These are phyloP conservation scores for Pythium myriotylum DNA, from an alignment of 352 stramenopile species.

Conservation along the genomic window DNA sequence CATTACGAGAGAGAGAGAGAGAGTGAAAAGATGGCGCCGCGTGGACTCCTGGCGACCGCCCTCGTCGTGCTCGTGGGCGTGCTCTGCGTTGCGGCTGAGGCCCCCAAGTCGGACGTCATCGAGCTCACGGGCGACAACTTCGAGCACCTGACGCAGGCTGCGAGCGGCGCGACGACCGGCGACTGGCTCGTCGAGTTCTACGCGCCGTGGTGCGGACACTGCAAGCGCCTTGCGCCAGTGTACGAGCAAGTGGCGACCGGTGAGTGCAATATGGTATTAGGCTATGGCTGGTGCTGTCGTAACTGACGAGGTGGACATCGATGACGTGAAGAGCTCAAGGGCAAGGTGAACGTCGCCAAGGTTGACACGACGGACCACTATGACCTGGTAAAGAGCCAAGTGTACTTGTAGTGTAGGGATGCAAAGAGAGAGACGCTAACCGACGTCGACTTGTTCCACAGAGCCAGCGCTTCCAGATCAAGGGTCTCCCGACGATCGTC, in stretches of 20 bases:
- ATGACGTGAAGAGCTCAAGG: slow-evolving; percentile 64
- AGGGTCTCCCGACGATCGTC: slow-evolving; percentile 76
- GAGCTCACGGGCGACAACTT: slow-evolving; percentile 78
- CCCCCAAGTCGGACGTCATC: slow-evolving; percentile 49
- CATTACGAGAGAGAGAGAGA: neutral
- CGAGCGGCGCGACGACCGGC: slow-evolving; percentile 89
- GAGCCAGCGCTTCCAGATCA: slow-evolving; percentile 85
- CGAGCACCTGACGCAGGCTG: slow-evolving; percentile 89
- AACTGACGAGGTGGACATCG: neutral
- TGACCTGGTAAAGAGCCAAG: slow-evolving; percentile 38
- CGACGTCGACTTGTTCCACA: slow-evolving; percentile 10
- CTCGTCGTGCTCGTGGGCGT: slow-evolving; percentile 9
- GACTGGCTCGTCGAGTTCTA: slow-evolving; percentile 95
- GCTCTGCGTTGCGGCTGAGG: slow-evolving; percentile 1
- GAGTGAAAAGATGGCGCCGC: slow-evolving; percentile 15
- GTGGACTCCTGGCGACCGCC: slow-evolving; percentile 6
- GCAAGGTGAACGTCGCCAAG: slow-evolving; percentile 89
- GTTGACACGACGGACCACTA: slow-evolving; percentile 85
- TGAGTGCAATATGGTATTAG: slow-evolving; percentile 7
- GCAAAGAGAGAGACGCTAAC: no score
- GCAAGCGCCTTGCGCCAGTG: slow-evolving; percentile 73
- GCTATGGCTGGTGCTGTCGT: neutral
- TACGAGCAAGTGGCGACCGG: slow-evolving; percentile 82
- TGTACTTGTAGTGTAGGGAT: neutral
- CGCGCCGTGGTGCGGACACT: slow-evolving; percentile 94